Conservation (phyloP, 768 basidiomycete species). For the Mycena venus region DNA sequence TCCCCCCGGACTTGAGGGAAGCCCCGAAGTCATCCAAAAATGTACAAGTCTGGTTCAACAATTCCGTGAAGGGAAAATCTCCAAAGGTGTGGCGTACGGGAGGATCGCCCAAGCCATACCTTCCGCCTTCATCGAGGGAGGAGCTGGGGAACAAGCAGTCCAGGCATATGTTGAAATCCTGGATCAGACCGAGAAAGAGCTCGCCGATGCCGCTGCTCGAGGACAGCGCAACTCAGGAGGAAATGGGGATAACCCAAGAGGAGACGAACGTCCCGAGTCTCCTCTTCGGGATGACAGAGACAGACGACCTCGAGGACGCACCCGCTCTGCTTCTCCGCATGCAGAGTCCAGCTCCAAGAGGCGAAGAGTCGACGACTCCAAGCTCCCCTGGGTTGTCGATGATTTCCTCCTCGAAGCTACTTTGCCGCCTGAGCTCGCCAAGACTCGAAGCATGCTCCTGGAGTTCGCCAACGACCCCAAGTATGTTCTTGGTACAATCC, state of each 20-base stretch:
- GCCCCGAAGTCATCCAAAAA: background rate
- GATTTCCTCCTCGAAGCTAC: background rate
- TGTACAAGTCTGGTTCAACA: background rate
- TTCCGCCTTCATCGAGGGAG: background rate
- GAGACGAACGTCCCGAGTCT: background rate
- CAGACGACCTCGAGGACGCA: background rate
- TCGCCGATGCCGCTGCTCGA: too few relatives aligned
- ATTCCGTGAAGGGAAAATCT: too few relatives aligned
- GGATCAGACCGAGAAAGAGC: too few relatives aligned
- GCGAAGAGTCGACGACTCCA: background rate
- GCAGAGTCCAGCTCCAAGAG: background rate
- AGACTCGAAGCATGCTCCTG: background rate
- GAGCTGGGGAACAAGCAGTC: background rate
- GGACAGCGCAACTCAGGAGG: too few relatives aligned
- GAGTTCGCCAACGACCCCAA: background rate
- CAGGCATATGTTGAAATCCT: background rate
- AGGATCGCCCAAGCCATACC: background rate
- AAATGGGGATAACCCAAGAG: background rate
- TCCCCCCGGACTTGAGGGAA: background rate
- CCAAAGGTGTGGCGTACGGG: too few relatives aligned
- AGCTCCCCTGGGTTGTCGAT: constrained; percentile 5
- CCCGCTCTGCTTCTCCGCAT: background rate
- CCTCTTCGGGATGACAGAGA: background rate
- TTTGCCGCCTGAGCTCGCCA: background rate
- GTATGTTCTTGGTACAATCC: background rate